Conservation (phyloP, 305 asterid species). For the Rubia tinctorum region DNA sequence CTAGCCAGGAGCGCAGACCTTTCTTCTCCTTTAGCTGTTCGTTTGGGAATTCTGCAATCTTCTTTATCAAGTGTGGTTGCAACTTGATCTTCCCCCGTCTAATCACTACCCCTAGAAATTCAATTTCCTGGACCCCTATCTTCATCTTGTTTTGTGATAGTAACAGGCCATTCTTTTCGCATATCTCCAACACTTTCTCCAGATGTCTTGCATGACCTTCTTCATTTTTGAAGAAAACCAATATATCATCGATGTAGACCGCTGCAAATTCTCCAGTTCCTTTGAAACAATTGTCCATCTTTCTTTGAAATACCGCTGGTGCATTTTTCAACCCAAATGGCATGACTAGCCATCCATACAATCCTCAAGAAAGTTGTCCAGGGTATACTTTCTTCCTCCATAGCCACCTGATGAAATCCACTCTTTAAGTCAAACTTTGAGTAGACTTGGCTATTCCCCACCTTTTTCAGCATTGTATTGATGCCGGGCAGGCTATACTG, state of each 20-base stretch:
- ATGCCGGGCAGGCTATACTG: no score
- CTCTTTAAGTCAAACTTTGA: constrained; percentile 6
- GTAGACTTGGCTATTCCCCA: no score
- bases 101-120: no score
- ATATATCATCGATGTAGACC: not conserved
- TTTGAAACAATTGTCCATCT: not conserved
- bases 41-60: no score
- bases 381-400: not conserved
- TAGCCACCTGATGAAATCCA: not conserved
- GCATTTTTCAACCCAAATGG: not conserved
- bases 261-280: not conserved
- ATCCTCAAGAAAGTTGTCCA: not conserved
- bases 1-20: not conserved
- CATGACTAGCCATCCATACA: not conserved
- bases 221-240: not conserved
- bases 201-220: not conserved
- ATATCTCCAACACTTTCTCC: not conserved
- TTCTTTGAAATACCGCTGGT: not conserved
- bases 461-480: no score
- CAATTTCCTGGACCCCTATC: no score
- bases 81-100: no score
- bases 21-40: no score
- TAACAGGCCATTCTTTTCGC: not conserved
- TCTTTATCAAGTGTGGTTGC: no score
- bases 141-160: not conserved